Evolutionary conservation across 768 basidiomycete species (phyloP).

Genomic region (Neoboletus brunneissimus): DNA sequence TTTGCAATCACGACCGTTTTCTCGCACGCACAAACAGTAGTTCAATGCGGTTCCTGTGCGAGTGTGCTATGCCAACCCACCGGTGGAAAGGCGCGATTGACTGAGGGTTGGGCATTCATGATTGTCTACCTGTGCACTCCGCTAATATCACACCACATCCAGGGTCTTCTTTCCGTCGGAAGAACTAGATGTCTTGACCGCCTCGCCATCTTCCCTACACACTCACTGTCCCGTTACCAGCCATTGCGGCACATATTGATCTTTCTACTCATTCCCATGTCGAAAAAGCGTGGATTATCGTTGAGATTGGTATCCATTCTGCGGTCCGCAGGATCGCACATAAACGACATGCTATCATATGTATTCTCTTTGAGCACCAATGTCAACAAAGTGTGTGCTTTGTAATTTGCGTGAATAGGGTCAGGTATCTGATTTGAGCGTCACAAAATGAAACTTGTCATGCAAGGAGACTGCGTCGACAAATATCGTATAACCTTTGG

Average conservation of each 20-base stretch:
- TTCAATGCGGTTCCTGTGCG: conserved; percentile 89
- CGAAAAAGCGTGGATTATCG: conserved; percentile 14
- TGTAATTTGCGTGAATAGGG: not conserved
- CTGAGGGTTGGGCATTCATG: conserved; percentile 72
- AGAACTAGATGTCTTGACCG: conserved; percentile 54
- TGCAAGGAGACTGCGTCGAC: too few relatives aligned
- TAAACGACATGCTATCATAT: conserved; percentile 2
- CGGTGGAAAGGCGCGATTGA: conserved; percentile 96
- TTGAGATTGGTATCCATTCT: conserved; percentile 9
- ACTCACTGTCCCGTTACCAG: conserved; percentile 1
- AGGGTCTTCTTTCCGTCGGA: conserved; percentile 98
- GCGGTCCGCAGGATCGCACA: not conserved
- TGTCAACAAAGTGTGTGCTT: not conserved
- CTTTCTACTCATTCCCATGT: conserved; percentile 2
- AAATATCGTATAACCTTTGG: too few relatives aligned
- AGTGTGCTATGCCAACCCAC: conserved; percentile 97
- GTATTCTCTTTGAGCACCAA: conserved; percentile 10
- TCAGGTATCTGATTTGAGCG: not conserved
- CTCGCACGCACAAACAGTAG: conserved; percentile 98
- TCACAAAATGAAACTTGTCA: too few relatives aligned
- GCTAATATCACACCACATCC: conserved; percentile 16
- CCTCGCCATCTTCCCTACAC: not conserved
- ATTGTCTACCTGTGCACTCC: not conserved
- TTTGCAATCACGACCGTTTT: conserved; percentile 96
- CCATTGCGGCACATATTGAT: not conserved